These are phyloP conservation scores for Albophoma yamanashiensis DNA, from an alignment of 2,329 filamentous ascomycete genomes.

Conservation along the genomic window DNA sequence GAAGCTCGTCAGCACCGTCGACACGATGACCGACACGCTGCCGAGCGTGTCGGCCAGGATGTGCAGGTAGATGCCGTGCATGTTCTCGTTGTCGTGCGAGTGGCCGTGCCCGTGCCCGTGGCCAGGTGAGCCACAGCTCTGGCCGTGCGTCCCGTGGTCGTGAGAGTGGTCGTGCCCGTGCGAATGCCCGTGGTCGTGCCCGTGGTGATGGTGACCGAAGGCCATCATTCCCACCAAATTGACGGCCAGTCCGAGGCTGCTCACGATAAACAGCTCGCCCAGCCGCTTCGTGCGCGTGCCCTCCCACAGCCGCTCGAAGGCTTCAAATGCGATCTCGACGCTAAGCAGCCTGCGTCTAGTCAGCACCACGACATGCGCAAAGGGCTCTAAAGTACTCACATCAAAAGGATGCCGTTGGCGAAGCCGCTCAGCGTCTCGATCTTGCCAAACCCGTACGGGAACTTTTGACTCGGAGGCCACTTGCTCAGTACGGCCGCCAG, in stretches of 20 bases:
- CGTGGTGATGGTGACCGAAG: slow-evolving; percentile 56
- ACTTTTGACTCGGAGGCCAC: slow-evolving; percentile 81
- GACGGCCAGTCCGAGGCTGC: slow-evolving; percentile 73
- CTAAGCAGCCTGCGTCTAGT: slow-evolving; percentile 61
- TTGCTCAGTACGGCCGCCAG: slow-evolving; percentile 92
- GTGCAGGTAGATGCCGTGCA: slow-evolving; percentile 94
- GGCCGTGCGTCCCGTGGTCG: slow-evolving; percentile 24
- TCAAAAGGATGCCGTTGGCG: slow-evolving; percentile 88
- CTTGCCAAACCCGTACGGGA: slow-evolving; percentile 94
- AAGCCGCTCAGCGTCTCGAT: slow-evolving; percentile 95
- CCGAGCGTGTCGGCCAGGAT: slow-evolving; percentile 91
- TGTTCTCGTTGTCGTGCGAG: slow-evolving; percentile 79
- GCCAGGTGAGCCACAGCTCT: slow-evolving; percentile 27
- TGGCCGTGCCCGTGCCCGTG: slow-evolving; percentile 51
- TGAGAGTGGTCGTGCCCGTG: slow-evolving; percentile 40
- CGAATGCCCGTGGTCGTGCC: slow-evolving; percentile 21
- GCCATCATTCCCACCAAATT: slow-evolving; percentile 88
- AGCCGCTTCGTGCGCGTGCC: slow-evolving; percentile 77
- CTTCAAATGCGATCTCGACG: slow-evolving; percentile 92
- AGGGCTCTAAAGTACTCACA: slow-evolving; percentile 41
- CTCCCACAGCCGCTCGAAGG: slow-evolving; percentile 75
- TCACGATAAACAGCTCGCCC: slow-evolving; percentile 80
- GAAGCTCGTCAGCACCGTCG: slow-evolving; percentile 76
- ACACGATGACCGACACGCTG: slow-evolving; percentile 87
- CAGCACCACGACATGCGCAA: slow-evolving; percentile 1